A percentile compares a stretch with the other conserved stretches of the same genome.
Evolutionary conservation across 257 asterid genomes (phyloP).

Genomic region (Jasminum sambac): DNA sequence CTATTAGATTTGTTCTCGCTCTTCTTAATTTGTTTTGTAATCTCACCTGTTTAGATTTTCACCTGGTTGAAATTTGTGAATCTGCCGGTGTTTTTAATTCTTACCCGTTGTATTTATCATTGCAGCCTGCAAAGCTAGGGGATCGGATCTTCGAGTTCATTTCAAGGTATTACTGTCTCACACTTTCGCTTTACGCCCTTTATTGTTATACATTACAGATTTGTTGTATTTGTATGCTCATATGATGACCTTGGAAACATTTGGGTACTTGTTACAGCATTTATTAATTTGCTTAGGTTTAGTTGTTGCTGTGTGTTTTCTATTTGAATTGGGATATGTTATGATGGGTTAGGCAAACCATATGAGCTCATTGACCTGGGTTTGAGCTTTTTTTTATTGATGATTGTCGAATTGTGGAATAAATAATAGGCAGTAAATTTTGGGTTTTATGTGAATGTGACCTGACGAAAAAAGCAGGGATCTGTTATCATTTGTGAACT

Average conservation of each 20-base stretch:
- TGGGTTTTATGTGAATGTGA: background rate
- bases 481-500: conserved; percentile 33
- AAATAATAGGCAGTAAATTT: too few species aligned
- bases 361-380: too few species aligned
- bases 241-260: too few species aligned
- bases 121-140: conserved; percentile 64
- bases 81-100: background rate
- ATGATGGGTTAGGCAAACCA: too few species aligned
- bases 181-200: background rate
- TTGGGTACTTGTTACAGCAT: background rate
- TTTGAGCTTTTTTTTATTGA: too few species aligned
- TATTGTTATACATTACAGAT: background rate
- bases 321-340: background rate
- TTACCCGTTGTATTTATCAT: background rate
- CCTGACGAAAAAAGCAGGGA: conserved; percentile 44
- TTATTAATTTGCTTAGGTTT: background rate
- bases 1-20: background rate
- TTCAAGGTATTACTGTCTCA: conserved; percentile 38
- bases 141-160: conserved; percentile 59
- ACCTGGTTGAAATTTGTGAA: background rate
- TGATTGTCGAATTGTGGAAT: too few species aligned
- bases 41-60: background rate
- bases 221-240: background rate
- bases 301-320: background rate
- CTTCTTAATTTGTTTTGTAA: too few species aligned